These are phyloP conservation scores for Phytophthora megakarya DNA, from an alignment of 352 stramenopile genomes.

Conservation along the genomic window DNA sequence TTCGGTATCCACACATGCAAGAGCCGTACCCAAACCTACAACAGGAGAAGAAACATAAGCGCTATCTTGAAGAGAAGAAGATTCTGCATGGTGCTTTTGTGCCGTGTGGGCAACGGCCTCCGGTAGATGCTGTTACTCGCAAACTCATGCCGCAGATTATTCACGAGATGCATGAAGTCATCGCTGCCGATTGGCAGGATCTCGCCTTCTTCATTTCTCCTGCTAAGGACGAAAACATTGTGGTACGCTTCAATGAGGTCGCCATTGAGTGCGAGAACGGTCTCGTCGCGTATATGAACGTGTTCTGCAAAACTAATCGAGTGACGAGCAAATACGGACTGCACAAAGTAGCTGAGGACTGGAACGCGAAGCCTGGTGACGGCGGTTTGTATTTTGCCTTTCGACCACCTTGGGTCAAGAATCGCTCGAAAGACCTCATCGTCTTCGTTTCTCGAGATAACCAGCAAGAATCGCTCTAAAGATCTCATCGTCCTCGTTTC, in stretches of 20 bases:
- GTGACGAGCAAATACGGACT: constrained; percentile 74
- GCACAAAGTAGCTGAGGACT: constrained; percentile 82
- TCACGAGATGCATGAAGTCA: constrained; percentile 68
- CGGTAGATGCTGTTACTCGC: constrained; percentile 63
- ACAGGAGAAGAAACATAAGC: constrained; percentile 61
- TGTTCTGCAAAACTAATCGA: constrained; percentile 70
- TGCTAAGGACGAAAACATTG: constrained; percentile 68
- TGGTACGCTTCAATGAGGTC: constrained; percentile 56
- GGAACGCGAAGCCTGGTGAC: constrained; percentile 70
- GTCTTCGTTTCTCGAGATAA: constrained; percentile 36
- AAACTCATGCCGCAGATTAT: constrained; percentile 77
- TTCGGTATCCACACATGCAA: constrained; percentile 70
- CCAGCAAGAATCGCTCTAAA: constrained; percentile 9
- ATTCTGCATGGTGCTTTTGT: constrained; percentile 72
- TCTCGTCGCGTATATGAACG: constrained; percentile 85
- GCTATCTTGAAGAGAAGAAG: constrained; percentile 76
- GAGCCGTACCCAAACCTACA: constrained; percentile 65
- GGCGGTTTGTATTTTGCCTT: constrained; percentile 67
- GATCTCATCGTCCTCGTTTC: constrained; percentile 37
- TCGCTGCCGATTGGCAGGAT: constrained; percentile 67
- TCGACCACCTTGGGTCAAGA: constrained; percentile 61
- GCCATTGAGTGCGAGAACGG: constrained; percentile 60
- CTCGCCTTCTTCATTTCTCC: constrained; percentile 54
- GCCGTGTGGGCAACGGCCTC: constrained; percentile 54
- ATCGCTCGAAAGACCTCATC: constrained; percentile 64